Evolutionary conservation across 2,329 filamentous ascomycete genomes (phyloP).

Genomic region (Aureobasidium namibiae): DNA sequence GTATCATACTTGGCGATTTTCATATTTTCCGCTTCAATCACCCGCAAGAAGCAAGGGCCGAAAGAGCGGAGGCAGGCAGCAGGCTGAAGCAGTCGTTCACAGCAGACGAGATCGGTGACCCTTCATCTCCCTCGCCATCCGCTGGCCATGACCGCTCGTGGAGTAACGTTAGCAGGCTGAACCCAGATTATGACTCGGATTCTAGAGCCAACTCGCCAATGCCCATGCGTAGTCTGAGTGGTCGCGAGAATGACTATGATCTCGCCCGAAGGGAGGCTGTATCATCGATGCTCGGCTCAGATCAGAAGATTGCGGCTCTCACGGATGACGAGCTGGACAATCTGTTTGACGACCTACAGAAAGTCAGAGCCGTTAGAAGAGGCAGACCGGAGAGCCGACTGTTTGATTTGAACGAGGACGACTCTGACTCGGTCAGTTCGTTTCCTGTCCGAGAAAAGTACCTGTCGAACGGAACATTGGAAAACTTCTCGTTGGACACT

Average conservation of each 20-base stretch:
- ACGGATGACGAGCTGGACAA: conserved; percentile 92
- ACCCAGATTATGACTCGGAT: conserved; percentile 64
- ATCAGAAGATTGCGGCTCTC: conserved; percentile 82
- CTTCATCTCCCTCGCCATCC: conserved; percentile 53
- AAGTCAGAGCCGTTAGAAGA: conserved; percentile 75
- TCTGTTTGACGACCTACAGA: conserved; percentile 88
- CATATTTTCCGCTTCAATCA: conserved; percentile 99
- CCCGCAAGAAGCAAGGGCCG: conserved; percentile 87
- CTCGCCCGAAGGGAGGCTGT: conserved; percentile 91
- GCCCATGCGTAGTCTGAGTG: conserved; percentile 49
- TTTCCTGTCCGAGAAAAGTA: conserved; percentile 91
- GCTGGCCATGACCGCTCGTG: conserved; percentile 61
- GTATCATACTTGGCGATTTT: conserved; percentile 93
- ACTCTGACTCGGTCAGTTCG: conserved; percentile 80
- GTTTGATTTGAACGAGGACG: conserved; percentile 50
- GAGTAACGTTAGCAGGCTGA: conserved; percentile 64
- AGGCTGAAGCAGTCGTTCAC: conserved; percentile 74
- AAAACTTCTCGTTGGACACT: conserved; percentile 94
- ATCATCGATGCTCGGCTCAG: conserved; percentile 75
- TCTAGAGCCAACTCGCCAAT: conserved; percentile 75
- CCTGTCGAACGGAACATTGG: conserved; percentile 74
- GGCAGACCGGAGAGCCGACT: conserved; percentile 50
- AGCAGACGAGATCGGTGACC: conserved; percentile 48
- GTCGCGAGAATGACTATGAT: conserved; percentile 82
- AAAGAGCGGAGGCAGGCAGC: conserved; percentile 74